Evolutionary conservation across 179 eudicot genomes (phyloP), one percentile per base, ranked within the genome.

Genomic region (Vitellaria paradoxa): DNA sequence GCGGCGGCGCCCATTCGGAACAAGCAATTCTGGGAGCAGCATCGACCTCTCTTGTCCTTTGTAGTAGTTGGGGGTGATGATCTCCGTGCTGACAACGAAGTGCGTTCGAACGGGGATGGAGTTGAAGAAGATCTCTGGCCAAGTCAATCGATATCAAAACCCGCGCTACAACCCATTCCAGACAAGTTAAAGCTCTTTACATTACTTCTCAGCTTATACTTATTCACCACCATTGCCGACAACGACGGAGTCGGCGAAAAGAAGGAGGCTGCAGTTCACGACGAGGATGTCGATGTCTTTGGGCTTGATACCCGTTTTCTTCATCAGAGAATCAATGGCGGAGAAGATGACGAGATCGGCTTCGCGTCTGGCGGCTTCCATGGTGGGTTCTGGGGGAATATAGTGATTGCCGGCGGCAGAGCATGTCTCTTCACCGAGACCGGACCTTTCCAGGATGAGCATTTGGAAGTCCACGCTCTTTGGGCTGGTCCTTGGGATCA

Each of bases 111-210:
- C 85, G 86, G 0, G 94, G 95, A 20, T 86, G 87, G 67, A 84
- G 85, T 81, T 91, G 93, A 45, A 92, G 87, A 21, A 92, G 76
- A 60, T 89, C 88, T 15, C 92, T 60, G 0, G 97, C 97, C 14
- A 92, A 75, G 65, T 91, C 93, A 0, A 91, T 78, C 3, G 97
- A 86, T 3, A 92, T 91, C 3, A 91, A 91, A 30, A n/a, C 89
- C 91, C 7, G 88, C 85, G 59, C 91, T 86, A 63, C 97, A 91
- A 1, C 95, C 97, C 94, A 92, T 92, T 2, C 94, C 97, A 3
- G 91, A 84, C 18, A 92, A 76, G 55, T 89, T 92, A 40, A 76
- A 91, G 83, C 92, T 92, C 77, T 53, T 86, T 8, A 91, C 74
- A 26, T 91, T 88, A 49, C 92, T 88, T 74, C 95, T 79, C 68